Evolutionary conservation across 2,329 filamentous ascomycete species (phyloP).

Genomic region (Nemania sp.): DNA sequence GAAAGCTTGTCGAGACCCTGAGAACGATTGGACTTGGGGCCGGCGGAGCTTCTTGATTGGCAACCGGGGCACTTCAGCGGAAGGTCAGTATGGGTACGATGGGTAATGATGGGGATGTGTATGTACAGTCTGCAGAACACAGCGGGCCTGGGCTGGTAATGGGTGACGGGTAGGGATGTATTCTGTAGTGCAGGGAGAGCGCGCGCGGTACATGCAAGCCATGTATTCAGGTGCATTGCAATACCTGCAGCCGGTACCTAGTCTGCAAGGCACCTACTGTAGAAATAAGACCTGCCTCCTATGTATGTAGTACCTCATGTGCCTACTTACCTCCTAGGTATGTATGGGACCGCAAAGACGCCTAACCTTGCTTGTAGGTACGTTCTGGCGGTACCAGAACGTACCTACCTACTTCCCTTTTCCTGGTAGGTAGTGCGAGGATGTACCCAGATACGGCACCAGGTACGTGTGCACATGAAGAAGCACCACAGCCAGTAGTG

Average conservation of each 20-base stretch:
- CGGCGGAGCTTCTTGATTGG: slow-evolving; percentile 40
- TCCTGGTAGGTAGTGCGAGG: too few species aligned
- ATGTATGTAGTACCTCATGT: too few species aligned
- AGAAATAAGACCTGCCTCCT: neutral
- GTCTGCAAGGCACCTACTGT: neutral
- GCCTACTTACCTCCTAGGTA: neutral
- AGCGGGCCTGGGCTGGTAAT: neutral
- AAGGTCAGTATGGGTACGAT: too few species aligned
- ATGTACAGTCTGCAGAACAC: neutral
- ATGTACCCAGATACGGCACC: neutral
- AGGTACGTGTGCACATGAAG: slow-evolving; percentile 15
- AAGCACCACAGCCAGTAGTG: slow-evolving; percentile 23
- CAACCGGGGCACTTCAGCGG: slow-evolving; percentile 23
- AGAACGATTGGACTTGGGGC: slow-evolving; percentile 22
- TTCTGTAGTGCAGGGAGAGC: slow-evolving; percentile 7
- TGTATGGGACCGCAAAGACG: too few species aligned
- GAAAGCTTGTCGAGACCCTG: slow-evolving; percentile 30
- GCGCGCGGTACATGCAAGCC: neutral
- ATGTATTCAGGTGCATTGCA: neutral
- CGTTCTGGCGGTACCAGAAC: neutral
- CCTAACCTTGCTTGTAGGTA: too few species aligned
- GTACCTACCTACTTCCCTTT: neutral
- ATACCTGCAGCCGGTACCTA: neutral
- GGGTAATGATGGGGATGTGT: too few species aligned
- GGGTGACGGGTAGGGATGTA: neutral